Evolutionary conservation across 2,329 filamentous ascomycete genomes (phyloP), one percentile per base, ranked within the genome.

Genomic region (Ceratocystis cubensis): DNA sequence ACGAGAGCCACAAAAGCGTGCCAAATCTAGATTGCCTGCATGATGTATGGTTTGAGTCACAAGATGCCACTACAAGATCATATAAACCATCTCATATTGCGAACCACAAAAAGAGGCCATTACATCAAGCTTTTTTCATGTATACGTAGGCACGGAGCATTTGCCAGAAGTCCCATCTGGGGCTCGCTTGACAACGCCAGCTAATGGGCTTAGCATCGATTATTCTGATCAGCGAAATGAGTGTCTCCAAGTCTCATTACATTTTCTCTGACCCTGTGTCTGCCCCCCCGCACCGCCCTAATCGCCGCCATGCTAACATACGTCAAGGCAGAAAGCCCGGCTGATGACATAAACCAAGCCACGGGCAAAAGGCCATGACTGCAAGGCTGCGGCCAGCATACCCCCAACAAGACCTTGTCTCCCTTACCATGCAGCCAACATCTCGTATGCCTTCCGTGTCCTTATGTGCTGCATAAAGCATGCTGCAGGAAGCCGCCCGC

Each of bases 341-440:
- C 56, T 59, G 56, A 59, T 25, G 56, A 59, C 56, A 59, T 28
- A 59, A 25, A 20, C 7, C 30, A 59, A 59, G 56, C 56, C 28
- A 37, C 28, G 17, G 30, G 25, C 56, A 59, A 59, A 25, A 37
- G 30, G n/a, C 25, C 56, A 37, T n/a, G 8, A n/a, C 56, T 30
- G 33, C 30, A 17, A 8, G 17, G 17, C 25, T 8, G 15, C 17
- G 22, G 56, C 28, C 56, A 59, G 33, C 33, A 37, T 37, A 20
- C 17, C 56, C 17, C 28, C 15, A 37, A 8, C 56, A 37, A 59
- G 13, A 59, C 17, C 17, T 3, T 15, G 37, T 15, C 37, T 41
- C 10, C 1, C 56, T 37, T 37, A 37, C 10, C 56, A 30, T 30
- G 5, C 30, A 41, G 37, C 37, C 10, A 41, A 41, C 37, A 41